Base-by-base conservation (phyloP, 345 rosid genomes). In the Eucalyptus leucophloia region DNA sequence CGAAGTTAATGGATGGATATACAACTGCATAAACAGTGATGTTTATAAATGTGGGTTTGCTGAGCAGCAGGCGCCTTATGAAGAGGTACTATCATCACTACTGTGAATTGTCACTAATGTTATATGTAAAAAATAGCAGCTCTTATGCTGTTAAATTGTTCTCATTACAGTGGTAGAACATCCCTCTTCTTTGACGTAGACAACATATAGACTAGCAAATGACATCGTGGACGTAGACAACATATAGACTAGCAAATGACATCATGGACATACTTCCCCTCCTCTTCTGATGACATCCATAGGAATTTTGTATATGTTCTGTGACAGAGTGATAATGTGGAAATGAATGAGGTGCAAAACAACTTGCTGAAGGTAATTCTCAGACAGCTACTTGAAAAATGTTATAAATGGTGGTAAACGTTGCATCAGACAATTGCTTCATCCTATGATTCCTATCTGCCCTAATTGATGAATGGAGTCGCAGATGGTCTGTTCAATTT, bases 1-100 rank as follows among this genome's bases (percentile, higher is more conserved):
- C 34, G 89, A 92, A 80, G 87, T 89, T 83, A 92, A 94, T 65
- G 92, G 89, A 90, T 92, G 94, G 93, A 87, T 92, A 26, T 92
- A 92, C 30, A 32, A n/a, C 51, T 86, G 88, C 49, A 92, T 92
- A 88, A 94, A 94, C 47, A 91, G 89, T 87, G 95, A 92, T 85
- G 95, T 94, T 81, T 94, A 92, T 89, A 92, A 89, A 86, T 94
- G 93, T 87, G 94, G 95, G 23, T 92, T 94, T 89, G 93, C 95
- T 11, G 90, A 88, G 90, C 93, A 92, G 90, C 95, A 92, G 87
- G 90, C 37, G 49, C 94, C 95, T 86, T 91, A 88, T 24, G 91
- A 94, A 86, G 93, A 94, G 95, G 93, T 94, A 50, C 87, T 32
- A 12, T 49, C 86, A 42, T 86, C 42, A 50, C 53, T 10, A 18